These are phyloP conservation scores for Amyloporia xantha DNA, from an alignment of 768 basidiomycete species.

Conservation along the genomic window DNA sequence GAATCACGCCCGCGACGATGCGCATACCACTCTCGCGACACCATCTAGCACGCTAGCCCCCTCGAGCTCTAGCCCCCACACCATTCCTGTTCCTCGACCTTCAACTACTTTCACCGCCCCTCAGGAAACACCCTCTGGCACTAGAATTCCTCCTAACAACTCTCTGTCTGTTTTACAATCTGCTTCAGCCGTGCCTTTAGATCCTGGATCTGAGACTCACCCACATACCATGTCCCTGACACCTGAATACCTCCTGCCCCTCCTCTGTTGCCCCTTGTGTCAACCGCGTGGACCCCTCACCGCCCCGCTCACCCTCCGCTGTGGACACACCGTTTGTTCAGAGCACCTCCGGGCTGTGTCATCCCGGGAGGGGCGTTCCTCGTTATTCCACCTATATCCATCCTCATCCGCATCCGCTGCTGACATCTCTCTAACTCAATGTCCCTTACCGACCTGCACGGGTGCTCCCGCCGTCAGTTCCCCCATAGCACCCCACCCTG, in stretches of 20 bases:
- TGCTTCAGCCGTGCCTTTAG: not conserved
- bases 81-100: not conserved
- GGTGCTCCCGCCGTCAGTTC: constrained; percentile 12
- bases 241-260: constrained; percentile 25
- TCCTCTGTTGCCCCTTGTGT: constrained; percentile 55
- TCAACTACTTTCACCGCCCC: constrained; percentile 1
- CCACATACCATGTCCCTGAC: not conserved
- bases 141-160: not conserved
- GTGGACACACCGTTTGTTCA: constrained; percentile 79
- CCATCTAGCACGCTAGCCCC: not conserved
- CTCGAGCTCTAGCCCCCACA: not conserved
- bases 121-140: not conserved
- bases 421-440: constrained; percentile 15
- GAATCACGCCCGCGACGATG: not conserved
- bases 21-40: not conserved
- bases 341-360: constrained; percentile 24
- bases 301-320: constrained; percentile 55
- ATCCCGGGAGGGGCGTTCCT: too few relatives aligned
- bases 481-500: constrained; percentile 28
- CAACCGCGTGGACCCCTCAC: constrained; percentile 27
- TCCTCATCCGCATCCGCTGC: not conserved
- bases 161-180: not conserved
- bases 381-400: constrained; percentile 16
- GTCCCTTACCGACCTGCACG: constrained; percentile 33
- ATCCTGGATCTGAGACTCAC: not conserved